Base-by-base conservation (phyloP, 2,329 filamentous ascomycete species). In the Lasiodiplodia hormozganensis region DNA sequence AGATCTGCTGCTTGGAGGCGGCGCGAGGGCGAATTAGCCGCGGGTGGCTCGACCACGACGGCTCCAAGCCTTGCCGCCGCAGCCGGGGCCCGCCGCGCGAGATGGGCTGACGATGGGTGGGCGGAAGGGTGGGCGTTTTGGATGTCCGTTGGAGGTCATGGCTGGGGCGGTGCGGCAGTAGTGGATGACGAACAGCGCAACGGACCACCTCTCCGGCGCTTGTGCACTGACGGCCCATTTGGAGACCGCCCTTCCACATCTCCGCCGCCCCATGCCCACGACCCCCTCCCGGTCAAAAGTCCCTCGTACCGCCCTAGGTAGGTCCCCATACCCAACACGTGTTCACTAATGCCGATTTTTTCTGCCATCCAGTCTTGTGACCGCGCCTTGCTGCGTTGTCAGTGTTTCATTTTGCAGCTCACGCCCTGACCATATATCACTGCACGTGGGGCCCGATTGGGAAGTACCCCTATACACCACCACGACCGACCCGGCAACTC, bases 381-480 rank as follows among this genome's bases (percentile, higher is more conserved):
- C 43, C 60, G 60, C 47, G 47, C 51, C 25, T 36, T 64, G 60
- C 60, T 64, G 60, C 60, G 60, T 38, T 64, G 60, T 64, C 60
- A 34, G n/a, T 64, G 60, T 64, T 28, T 64, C 60, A 64, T 64
- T 62, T 62, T 62, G 43, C 25, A 4, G 21, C 3, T 8, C 25
- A 18, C 28, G 58, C 58, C 31, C 58, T 49, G 58, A 28, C 58
- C 58, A 31, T 62, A 36, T 47, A 49, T 34, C 56, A 64, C 51
- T 52, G 60, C 60, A 64, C 60, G 43, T 51, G 43, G 43, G 3
- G 18, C 18, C 60, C 18, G 4, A 25, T 52, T 38, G 2, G 60
- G 60, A 31, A 64, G 36, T 31, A 43, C 60, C 60, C 60, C 60
- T 64, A 64, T 64, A 64, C 28, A 23, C 58, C 54, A 38, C 31